Evolutionary conservation across 305 asterid species (phyloP).

Genomic region (Galium porrigens): DNA sequence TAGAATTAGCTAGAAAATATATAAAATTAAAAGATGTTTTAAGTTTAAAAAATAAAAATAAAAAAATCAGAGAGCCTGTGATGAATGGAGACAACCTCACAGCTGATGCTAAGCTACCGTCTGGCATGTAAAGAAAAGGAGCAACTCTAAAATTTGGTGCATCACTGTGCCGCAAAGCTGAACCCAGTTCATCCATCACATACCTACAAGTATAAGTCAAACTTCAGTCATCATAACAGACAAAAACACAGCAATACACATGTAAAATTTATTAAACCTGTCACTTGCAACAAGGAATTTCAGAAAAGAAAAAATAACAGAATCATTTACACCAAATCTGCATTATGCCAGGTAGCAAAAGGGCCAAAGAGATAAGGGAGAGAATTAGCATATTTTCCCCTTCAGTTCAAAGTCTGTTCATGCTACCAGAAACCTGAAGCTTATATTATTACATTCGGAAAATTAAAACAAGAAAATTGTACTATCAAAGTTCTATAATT

Average conservation of each 20-base stretch:
- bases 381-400: neutral
- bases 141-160: constrained; percentile 79
- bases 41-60: neutral
- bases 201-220: constrained; percentile 39
- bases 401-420: neutral
- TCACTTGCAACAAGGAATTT: neutral
- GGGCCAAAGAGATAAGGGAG: neutral
- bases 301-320: neutral
- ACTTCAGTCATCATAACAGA: neutral
- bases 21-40: neutral
- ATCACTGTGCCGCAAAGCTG: constrained; percentile 90
- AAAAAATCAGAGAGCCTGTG: constrained; percentile 4
- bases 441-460: neutral
- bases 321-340: neutral
- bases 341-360: neutral
- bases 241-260: neutral
- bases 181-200: constrained; percentile 98
- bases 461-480: neutral
- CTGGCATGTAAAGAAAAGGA: constrained; percentile 94
- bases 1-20: constrained; percentile 15
- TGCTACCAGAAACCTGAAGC: neutral
- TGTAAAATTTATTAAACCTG: neutral
- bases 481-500: neutral
- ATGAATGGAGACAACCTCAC: constrained; percentile 45
- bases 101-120: constrained; percentile 78